Percentiles rank a stretch among this genome's conserved stretches.
phyloP scores from a whole-genome alignment of 805 yeast genomes.

The Saccharomycopsis sp. region DNA sequence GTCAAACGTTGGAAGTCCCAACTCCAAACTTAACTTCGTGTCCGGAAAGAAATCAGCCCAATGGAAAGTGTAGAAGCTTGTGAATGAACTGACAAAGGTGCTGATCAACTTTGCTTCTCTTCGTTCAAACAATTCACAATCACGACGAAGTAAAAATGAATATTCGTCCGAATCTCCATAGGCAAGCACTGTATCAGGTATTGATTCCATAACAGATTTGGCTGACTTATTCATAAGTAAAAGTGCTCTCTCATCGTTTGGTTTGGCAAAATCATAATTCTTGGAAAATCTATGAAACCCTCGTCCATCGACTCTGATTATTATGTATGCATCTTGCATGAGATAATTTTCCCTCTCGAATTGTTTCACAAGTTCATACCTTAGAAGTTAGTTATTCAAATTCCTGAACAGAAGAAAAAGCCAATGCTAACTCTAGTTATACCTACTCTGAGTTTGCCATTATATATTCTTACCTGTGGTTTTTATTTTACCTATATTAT shows the following conservation, averaged over 20 bases:
- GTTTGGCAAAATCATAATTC: conserved; percentile 70
- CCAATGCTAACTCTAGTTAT: background rate
- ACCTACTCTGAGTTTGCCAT: conserved; percentile 70
- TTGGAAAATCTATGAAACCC: conserved; percentile 85
- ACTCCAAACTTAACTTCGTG: conserved; percentile 24
- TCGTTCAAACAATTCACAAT: conserved; percentile 70
- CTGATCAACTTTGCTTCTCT: conserved; percentile 74
- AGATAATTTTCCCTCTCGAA: conserved; percentile 72
- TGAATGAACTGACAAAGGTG: conserved; percentile 74
- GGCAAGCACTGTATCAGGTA: conserved; percentile 71
- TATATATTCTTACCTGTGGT: background rate
- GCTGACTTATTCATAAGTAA: conserved; percentile 81
- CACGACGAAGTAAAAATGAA: conserved; percentile 63
- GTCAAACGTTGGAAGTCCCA: conserved; percentile 79
- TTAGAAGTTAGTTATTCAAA: too few species aligned
- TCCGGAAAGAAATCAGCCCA: conserved; percentile 61
- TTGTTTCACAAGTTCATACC: conserved; percentile 72
- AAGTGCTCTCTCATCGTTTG: conserved; percentile 77
- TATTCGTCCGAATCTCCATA: conserved; percentile 97
- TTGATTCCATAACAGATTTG: conserved; percentile 46
- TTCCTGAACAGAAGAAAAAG: background rate
- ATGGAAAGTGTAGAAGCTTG: conserved; percentile 61
- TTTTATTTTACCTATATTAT: background rate
- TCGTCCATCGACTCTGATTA: conserved; percentile 86
- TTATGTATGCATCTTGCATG: conserved; percentile 74